Conservation (phyloP, 2,329 filamentous ascomycete species). For the Fusarium ambrosium region DNA sequence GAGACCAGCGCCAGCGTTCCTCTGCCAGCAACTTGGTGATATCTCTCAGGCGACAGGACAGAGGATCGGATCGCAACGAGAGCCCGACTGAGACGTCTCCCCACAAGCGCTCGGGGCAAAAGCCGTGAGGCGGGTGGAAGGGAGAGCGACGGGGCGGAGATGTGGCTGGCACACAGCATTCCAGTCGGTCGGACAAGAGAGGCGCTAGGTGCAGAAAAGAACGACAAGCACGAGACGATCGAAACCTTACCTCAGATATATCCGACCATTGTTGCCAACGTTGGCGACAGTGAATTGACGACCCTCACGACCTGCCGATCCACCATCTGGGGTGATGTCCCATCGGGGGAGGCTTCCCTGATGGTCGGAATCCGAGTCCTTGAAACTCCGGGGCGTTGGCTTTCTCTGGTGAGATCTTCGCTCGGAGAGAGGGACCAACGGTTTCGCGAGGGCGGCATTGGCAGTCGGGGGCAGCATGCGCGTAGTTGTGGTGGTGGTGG, state of each 20-base stretch:
- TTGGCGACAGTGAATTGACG: constrained; percentile 85
- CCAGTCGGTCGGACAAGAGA: constrained; percentile 24
- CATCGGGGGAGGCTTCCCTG: constrained; percentile 53
- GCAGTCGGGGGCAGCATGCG: constrained; percentile 42
- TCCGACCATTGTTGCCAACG: constrained; percentile 85
- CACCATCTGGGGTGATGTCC: constrained; percentile 71
- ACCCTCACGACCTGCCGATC: constrained; percentile 73
- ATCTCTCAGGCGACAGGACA: constrained; percentile 22
- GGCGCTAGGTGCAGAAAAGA: constrained; percentile 14
- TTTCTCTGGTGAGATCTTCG: constrained; percentile 59
- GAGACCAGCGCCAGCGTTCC: constrained; percentile 16
- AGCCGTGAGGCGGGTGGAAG: constrained; percentile 21
- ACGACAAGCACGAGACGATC: constrained; percentile 13
- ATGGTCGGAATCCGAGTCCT: constrained; percentile 61
- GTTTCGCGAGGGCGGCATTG: constrained; percentile 45
- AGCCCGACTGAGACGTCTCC: constrained; percentile 26
- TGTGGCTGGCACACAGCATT: constrained; percentile 29
- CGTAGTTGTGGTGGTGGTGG: constrained; percentile 32
- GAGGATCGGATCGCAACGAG: constrained; percentile 26
- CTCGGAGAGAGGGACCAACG: constrained; percentile 62
- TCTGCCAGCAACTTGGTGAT: constrained; percentile 26
- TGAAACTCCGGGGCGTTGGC: constrained; percentile 56
- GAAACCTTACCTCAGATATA: constrained; percentile 78
- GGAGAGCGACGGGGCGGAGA: constrained; percentile 26
- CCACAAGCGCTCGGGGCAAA: constrained; percentile 30